phyloP scores from a whole-genome alignment of 2,329 filamentous ascomycete genomes.

The Falciphora oryzae region DNA sequence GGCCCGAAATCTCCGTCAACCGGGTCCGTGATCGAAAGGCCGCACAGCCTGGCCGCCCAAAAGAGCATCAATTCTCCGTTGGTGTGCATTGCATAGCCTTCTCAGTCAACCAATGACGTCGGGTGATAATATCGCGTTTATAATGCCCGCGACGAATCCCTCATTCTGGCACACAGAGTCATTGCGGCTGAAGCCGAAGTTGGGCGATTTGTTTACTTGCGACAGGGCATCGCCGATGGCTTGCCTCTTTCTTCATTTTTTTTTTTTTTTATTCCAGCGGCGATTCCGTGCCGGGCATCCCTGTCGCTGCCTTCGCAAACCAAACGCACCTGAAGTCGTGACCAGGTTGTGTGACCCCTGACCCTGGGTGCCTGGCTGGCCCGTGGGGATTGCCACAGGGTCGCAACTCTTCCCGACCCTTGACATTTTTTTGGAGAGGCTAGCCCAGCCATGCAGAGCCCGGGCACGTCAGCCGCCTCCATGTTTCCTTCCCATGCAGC shows the following conservation, averaged over 20 bases:
- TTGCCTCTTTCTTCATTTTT: neutral
- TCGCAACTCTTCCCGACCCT: neutral
- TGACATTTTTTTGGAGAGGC: conserved; percentile 1
- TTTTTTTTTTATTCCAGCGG: neutral
- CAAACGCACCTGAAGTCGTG: neutral
- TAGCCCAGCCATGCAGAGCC: neutral
- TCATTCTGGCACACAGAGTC: neutral
- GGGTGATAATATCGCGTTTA: neutral
- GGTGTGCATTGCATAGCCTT: too few relatives aligned
- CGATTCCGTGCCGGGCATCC: neutral
- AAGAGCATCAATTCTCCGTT: too few relatives aligned
- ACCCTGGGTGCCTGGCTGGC: neutral
- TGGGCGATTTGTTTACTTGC: neutral
- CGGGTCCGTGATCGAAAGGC: too few relatives aligned
- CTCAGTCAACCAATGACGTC: too few relatives aligned
- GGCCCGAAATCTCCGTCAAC: too few relatives aligned
- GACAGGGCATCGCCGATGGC: neutral
- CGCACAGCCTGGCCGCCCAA: too few relatives aligned
- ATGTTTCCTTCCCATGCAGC: neutral
- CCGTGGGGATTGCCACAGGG: neutral
- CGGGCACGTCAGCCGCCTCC: neutral
- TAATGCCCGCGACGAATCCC: neutral
- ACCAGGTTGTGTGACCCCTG: neutral
- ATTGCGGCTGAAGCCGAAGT: neutral
- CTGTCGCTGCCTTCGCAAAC: neutral